A percentile compares a stretch with the other conserved stretches of the same genome.
Evolutionary conservation across 2,329 filamentous ascomycete genomes (phyloP).

Genomic region (Penicillium sp.): DNA sequence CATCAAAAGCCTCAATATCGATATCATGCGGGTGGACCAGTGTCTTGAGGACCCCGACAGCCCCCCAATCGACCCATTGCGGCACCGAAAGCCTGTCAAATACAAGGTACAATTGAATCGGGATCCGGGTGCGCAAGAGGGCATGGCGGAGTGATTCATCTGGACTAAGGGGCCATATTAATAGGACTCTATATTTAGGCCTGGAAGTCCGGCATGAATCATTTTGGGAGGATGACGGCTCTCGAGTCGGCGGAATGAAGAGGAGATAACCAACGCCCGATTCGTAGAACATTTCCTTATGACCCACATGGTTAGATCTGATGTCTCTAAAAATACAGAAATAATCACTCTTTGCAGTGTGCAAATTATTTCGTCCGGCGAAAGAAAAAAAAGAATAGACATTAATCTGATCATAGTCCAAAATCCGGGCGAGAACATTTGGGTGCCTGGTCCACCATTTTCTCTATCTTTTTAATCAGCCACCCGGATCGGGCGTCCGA

Average conservation of each 20-base stretch:
- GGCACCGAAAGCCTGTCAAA: not conserved
- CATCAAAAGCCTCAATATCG: constrained; percentile 67
- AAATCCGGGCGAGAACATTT: constrained; percentile 35
- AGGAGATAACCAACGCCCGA: not conserved
- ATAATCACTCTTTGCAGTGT: not conserved
- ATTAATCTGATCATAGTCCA: constrained; percentile 24
- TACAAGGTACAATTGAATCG: constrained; percentile 9
- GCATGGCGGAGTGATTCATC: not conserved
- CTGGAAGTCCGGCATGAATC: not conserved
- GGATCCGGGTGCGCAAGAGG: not conserved
- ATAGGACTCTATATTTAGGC: not conserved
- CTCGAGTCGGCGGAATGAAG: not conserved
- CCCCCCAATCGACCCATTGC: constrained; percentile 22
- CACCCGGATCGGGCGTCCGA: constrained; percentile 37
- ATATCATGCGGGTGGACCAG: constrained; percentile 70
- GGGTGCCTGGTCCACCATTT: constrained; percentile 34
- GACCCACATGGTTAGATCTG: constrained; percentile 11
- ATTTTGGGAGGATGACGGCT: not conserved
- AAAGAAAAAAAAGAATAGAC: constrained; percentile 8
- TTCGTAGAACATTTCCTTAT: constrained; percentile 8
- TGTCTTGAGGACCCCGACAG: constrained; percentile 63
- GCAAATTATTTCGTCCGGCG: constrained; percentile 16
- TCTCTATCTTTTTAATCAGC: constrained; percentile 35
- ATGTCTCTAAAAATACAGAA: constrained; percentile 17
- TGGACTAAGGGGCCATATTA: not conserved